Conservation (phyloP, 1,284 basidiomycete species). For the Leccinum ponderosum region DNA sequence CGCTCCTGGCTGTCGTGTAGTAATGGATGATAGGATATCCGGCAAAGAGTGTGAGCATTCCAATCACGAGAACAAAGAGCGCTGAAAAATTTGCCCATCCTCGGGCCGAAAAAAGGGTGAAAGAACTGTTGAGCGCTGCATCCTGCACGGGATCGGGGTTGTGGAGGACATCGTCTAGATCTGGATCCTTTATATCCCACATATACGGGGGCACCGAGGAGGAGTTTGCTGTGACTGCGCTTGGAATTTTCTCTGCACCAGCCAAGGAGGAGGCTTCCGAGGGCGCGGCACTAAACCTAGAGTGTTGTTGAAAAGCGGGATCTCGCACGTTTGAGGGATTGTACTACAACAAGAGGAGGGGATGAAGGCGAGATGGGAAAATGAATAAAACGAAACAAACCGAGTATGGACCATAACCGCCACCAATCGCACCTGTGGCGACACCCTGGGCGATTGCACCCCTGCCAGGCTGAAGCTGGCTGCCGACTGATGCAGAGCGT, state of each 20-base stretch:
- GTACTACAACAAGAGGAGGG: conserved; percentile 45
- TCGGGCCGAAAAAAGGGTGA: conserved; percentile 64
- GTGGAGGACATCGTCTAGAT: conserved; percentile 76
- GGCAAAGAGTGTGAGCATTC: conserved; percentile 68
- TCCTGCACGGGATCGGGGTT: conserved; percentile 71
- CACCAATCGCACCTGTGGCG: conserved; percentile 70
- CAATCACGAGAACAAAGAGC: conserved; percentile 58
- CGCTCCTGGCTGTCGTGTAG: conserved; percentile 35
- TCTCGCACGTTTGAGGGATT: conserved; percentile 51
- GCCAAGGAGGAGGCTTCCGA: conserved; percentile 55
- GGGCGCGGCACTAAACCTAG: conserved; percentile 61
- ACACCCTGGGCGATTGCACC: conserved; percentile 67
- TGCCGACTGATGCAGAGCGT: conserved; percentile 30
- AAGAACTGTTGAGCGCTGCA: conserved; percentile 53
- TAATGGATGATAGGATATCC: conserved; percentile 79
- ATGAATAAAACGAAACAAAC: conserved; percentile 43
- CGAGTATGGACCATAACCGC: conserved; percentile 77
- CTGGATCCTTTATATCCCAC: conserved; percentile 74
- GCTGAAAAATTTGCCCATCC: conserved; percentile 73
- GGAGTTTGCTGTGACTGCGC: conserved; percentile 28
- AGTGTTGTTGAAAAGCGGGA: conserved; percentile 40
- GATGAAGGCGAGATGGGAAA: conserved; percentile 1
- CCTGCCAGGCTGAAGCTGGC: conserved; percentile 41
- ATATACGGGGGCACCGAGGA: conserved; percentile 61
- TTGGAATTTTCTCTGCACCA: conserved; percentile 40